Conservation (phyloP, 768 basidiomycete genomes). For the Suillus brevipes region DNA sequence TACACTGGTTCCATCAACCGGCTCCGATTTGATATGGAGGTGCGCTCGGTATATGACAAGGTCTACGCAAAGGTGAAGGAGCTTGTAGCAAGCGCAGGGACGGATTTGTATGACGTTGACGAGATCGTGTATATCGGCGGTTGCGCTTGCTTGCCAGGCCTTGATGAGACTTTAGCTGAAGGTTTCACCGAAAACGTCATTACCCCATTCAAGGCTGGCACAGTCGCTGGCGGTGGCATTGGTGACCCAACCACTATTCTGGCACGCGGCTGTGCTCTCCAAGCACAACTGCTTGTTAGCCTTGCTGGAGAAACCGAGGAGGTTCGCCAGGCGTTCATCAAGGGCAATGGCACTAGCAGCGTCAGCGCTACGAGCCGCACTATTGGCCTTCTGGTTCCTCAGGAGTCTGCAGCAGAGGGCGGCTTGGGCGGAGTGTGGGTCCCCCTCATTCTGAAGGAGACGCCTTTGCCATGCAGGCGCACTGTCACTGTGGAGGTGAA, state of each 20-base stretch:
- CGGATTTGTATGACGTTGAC: conserved; percentile 70
- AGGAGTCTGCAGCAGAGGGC: conserved; percentile 38
- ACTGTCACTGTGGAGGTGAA: conserved; percentile 58
- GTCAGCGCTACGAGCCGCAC: conserved; percentile 61
- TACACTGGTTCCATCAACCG: conserved; percentile 72
- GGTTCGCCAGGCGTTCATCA: conserved; percentile 50
- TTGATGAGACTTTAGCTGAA: conserved; percentile 56
- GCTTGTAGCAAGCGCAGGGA: conserved; percentile 49
- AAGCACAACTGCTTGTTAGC: conserved; percentile 61
- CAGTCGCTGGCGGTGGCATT: conserved; percentile 67
- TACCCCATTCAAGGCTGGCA: conserved; percentile 66
- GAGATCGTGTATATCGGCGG: conserved; percentile 84
- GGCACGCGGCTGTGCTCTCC: conserved; percentile 73
- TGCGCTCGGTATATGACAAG: conserved; percentile 56
- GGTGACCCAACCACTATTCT: conserved; percentile 80
- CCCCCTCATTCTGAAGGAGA: conserved; percentile 67
- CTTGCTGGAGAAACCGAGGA: conserved; percentile 51
- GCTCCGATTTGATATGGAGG: conserved; percentile 60
- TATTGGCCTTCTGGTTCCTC: conserved; percentile 66
- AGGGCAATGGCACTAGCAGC: conserved; percentile 39
- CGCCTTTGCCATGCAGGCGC: conserved; percentile 67
- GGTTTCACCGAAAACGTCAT: conserved; percentile 63
- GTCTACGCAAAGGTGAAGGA: conserved; percentile 52
- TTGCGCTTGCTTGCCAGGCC: conserved; percentile 69
- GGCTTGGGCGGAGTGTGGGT: conserved; percentile 64